Evolutionary conservation across 176 grass and related monocot species (phyloP), one percentile per base, ranked within the genome.

Genomic region (Saccharum officinarum): DNA sequence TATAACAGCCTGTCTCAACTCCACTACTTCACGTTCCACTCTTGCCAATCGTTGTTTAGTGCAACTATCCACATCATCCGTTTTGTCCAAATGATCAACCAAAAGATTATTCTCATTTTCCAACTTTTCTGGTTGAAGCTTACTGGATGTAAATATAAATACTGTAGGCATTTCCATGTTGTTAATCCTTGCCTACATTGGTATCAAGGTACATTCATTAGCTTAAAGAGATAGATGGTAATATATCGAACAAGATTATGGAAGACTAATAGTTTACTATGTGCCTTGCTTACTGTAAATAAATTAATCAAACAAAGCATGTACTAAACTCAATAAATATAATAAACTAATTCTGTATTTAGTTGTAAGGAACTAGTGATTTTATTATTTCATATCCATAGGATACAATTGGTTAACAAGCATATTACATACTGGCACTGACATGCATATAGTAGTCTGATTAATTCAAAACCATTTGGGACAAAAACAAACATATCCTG

Each of bases 81-180:
- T 67, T 30, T 67, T 67, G 14, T 38, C 67, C 67, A 39, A 64
- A 64, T 28, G 61, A 30, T 30, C 61, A 25, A 63, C n/a, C 10
- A 63, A 63, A 28, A 63, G 9, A 63, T 63, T 28, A 28, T 63
- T 63, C 4, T 64, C 25, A 64, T 30, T 28, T 64, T 30, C 61
- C 8, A 60, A 60, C 55, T 60, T 60, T 60, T 25, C 39, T 72
- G 39, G 39, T 60, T 46, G 83, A 79, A 70, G 50, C 38, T 70
- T 85, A 23, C 55, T 60, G 22, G 55, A 60, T 60, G 55, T 60
- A n/a, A 60, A 60, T 8, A 60, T 22, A 60, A 8, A n/a, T 60
- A 60, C 8, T 60, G 20, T 60, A 60, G 55, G 55, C 55, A 60
- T 60, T 60, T 60, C 55, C 22, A 60, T 60, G 55, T 60, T 60